These are phyloP conservation scores for Didymellaceae sp. DNA, from an alignment of 2,329 filamentous ascomycete species.

Conservation along the genomic window DNA sequence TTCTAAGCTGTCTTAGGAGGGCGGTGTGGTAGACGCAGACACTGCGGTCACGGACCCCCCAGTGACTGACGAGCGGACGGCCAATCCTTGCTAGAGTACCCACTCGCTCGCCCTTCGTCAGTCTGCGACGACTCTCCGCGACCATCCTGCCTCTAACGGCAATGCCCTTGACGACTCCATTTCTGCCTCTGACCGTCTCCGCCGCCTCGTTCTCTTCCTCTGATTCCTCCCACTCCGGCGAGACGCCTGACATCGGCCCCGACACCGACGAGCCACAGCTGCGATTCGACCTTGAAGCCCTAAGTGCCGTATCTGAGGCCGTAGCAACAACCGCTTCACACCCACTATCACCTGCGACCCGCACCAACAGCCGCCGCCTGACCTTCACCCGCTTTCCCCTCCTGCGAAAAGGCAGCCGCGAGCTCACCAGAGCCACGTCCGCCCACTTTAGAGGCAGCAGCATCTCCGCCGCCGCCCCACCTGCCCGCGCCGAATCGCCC, in stretches of 20 bases:
- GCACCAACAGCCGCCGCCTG: conserved; percentile 31
- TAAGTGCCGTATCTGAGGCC: conserved; percentile 9
- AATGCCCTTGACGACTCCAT: conserved; percentile 45
- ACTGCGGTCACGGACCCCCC: conserved; percentile 29
- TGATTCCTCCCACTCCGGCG: conserved; percentile 16
- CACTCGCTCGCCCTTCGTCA: conserved; percentile 42
- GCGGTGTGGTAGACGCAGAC: conserved; percentile 39
- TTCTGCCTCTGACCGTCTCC: conserved; percentile 35
- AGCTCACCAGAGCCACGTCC: conserved; percentile 27
- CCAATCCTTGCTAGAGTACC: conserved; percentile 46
- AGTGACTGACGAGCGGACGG: conserved; percentile 7
- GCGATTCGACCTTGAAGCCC: conserved; percentile 14
- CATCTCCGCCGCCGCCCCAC: conserved; percentile 24
- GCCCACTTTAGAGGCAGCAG: conserved; percentile 31
- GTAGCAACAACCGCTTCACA: conserved; percentile 11
- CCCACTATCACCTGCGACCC: conserved; percentile 16
- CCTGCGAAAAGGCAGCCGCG: conserved; percentile 43
- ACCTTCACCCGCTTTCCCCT: conserved; percentile 46
- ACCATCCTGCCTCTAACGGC: conserved; percentile 41
- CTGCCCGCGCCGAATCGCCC: conserved; percentile 27
- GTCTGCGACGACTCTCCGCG: conserved; percentile 40
- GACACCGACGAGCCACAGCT: conserved; percentile 15
- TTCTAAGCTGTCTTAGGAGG: conserved; percentile 37
- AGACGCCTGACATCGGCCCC: conserved; percentile 12
- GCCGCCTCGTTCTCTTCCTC: conserved; percentile 25